Conservation (phyloP, 2,329 filamentous ascomycete species). For the Hypomyces perniciosus region DNA sequence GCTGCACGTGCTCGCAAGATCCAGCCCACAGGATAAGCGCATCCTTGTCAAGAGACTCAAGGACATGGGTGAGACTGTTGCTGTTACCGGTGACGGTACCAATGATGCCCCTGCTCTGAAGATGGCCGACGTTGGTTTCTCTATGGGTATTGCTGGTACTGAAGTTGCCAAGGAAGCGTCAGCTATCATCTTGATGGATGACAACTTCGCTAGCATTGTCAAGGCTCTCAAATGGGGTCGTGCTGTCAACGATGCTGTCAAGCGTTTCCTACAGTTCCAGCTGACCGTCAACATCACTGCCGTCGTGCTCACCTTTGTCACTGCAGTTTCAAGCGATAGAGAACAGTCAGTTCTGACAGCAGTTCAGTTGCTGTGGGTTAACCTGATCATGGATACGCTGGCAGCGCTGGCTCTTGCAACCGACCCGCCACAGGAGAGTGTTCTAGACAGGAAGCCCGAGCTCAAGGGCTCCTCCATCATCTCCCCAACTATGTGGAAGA, state of each 20-base stretch:
- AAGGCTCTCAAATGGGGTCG: slow-evolving; percentile 64
- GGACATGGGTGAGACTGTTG: slow-evolving; percentile 50
- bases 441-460: slow-evolving; percentile 49
- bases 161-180: slow-evolving; percentile 64
- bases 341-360: slow-evolving; percentile 57
- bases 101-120: slow-evolving; percentile 62
- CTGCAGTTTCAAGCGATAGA: slow-evolving; percentile 50
- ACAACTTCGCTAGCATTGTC: slow-evolving; percentile 61
- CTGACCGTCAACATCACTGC: slow-evolving; percentile 67
- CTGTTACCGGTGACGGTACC: slow-evolving; percentile 61
- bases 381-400: slow-evolving; percentile 65
- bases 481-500: slow-evolving; percentile 59
- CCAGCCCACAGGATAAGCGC: slow-evolving; percentile 54
- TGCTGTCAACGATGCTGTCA: slow-evolving; percentile 61
- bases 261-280: slow-evolving; percentile 63
- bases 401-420: slow-evolving; percentile 60
- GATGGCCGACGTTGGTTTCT: slow-evolving; percentile 61
- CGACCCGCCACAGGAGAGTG: slow-evolving; percentile 51
- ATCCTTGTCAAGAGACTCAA: slow-evolving; percentile 52
- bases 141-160: slow-evolving; percentile 61
- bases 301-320: slow-evolving; percentile 58
- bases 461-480: slow-evolving; percentile 67
- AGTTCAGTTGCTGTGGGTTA: slow-evolving; percentile 63
- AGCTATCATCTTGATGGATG: slow-evolving; percentile 62
- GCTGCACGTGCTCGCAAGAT: slow-evolving; percentile 48